These are phyloP conservation scores for Climacium dendroides DNA, from an alignment of 225 moss, liverwort and hornwort species.

Conservation along the genomic window DNA sequence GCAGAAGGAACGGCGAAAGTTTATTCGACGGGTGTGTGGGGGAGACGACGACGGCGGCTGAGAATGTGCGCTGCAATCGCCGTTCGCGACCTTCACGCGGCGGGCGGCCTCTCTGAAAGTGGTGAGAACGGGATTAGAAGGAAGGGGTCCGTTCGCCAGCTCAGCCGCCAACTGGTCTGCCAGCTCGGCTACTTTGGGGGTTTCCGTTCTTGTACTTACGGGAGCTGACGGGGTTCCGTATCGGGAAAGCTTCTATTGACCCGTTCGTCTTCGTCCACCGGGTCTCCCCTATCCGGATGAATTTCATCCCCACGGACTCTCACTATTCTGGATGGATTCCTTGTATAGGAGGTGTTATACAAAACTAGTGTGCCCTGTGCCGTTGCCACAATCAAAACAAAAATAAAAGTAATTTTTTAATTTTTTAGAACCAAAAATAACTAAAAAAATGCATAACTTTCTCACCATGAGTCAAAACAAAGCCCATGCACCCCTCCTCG, in stretches of 20 bases:
- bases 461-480: no score
- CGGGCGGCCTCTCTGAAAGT: background rate
- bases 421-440: no score
- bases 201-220: background rate
- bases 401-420: no score
- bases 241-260: background rate
- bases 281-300: background rate
- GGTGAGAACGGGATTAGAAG: background rate
- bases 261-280: background rate
- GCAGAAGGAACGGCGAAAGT: background rate
- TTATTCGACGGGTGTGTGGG: background rate
- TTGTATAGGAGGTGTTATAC: fast-evolving
- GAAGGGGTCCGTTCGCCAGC: background rate
- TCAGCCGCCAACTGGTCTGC: background rate
- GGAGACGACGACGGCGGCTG: background rate
- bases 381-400: no score
- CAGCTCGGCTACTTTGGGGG: background rate
- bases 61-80: background rate
- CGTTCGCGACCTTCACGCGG: background rate
- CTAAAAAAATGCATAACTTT: no score
- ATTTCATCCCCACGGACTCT: no score
- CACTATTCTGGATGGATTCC: no score
- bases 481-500: no score
- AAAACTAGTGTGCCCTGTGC: no score
- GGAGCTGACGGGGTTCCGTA: background rate